Conservation (phyloP, 805 yeast species). For the Teunomyces funiuensis region DNA sequence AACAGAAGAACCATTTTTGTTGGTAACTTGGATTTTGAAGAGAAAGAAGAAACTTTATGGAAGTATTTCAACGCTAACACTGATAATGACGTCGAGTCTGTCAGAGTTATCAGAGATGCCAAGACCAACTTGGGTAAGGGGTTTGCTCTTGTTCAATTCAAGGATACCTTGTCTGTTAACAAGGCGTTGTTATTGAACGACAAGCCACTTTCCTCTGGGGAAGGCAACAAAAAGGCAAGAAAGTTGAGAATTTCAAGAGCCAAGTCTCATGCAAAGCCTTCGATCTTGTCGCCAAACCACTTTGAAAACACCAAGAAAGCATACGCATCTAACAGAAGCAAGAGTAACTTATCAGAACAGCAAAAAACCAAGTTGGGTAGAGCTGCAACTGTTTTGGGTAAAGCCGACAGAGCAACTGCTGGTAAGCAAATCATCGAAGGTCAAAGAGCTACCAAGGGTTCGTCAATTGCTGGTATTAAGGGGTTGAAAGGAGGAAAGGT, state of each 20-base stretch:
- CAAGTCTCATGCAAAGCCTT: slow-evolving; percentile 40
- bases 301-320: slow-evolving; percentile 32
- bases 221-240: slow-evolving; percentile 43
- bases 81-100: slow-evolving; percentile 69
- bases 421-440: slow-evolving; percentile 70
- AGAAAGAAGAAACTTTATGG: slow-evolving; percentile 88
- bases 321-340: slow-evolving; percentile 20
- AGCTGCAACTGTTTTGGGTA: slow-evolving; percentile 72
- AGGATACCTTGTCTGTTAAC: slow-evolving; percentile 66
- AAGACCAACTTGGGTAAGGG: slow-evolving; percentile 97
- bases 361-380: slow-evolving; percentile 81
- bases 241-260: slow-evolving; percentile 74
- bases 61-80: slow-evolving; percentile 58
- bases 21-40: slow-evolving; percentile 93
- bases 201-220: slow-evolving; percentile 43
- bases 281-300: slow-evolving; percentile 45
- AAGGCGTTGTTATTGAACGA: slow-evolving; percentile 80
- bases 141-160: slow-evolving; percentile 92
- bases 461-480: slow-evolving; percentile 57
- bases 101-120: slow-evolving; percentile 86
- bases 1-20: slow-evolving; percentile 82
- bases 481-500: slow-evolving; percentile 46
- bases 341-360: slow-evolving; percentile 50
- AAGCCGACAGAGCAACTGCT: slow-evolving; percentile 71
- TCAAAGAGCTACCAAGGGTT: slow-evolving; percentile 71